Evolutionary conservation across 2,329 filamentous ascomycete genomes (phyloP), one percentile per base, ranked within the genome.

Genomic region (Fusarium nanum): DNA sequence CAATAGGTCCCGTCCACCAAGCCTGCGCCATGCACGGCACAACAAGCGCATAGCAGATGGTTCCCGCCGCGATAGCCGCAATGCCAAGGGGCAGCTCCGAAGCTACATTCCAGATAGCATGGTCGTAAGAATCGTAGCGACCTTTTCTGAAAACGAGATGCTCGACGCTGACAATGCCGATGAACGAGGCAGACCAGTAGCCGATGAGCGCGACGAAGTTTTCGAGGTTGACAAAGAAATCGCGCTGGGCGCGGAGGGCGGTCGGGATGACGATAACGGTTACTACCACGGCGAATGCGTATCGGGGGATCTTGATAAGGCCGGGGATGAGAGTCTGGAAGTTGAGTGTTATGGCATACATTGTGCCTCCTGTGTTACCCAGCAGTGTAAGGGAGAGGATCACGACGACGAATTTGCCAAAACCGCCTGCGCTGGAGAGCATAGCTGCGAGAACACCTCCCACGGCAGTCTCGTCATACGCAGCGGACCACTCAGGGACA

Each of bases 321-420:
- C 82, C 83, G 0, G 89, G 88, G 7, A 88, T 77, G 22, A 91
- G 78, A 70, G 89, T 87, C 78, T 91, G 88, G 77, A 90, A 87
- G 81, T 90, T 90, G 68, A 91, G 82, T 6, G 87, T 87, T 70
- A 90, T 84, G 72, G 86, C 85, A 80, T 91, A 91, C 78, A 87
- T 85, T 18, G 86, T 88, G 18, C 85, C 86, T 3, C 86, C 81
- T 13, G 89, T 81, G 76, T 90, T 90, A 27, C 87, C 88, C 13
- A 91, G 78, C 46, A 90, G 76, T 2, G 85, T 86, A 42, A 89
- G 81, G 8, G 86, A 83, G 20, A 90, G 82, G 10, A 90, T 75
- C 4, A 90, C 88, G 3, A 88, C 84, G 20, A 90, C 79, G 68
- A 91, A 90, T 67, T 87, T 87, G 60, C 88, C 88, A 68, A 91